phyloP scores from a whole-genome alignment of 2,329 filamentous ascomycete species.

The Leptosphaerulina australis region DNA sequence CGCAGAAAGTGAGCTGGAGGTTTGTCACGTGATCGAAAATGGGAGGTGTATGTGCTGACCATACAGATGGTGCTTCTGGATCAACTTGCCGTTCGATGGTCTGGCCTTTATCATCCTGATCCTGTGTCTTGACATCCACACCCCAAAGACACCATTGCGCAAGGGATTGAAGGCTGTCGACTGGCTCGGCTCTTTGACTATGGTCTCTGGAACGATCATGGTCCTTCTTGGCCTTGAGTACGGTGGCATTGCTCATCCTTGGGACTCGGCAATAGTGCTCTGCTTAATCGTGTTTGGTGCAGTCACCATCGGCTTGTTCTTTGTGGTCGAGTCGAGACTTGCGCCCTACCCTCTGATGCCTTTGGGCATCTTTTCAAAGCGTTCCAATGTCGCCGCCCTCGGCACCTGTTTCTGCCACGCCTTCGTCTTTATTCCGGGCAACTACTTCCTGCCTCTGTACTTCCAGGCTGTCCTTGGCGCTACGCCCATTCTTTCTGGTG shows the following conservation, averaged over 20 bases:
- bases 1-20: slow-evolving; percentile 68
- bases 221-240: slow-evolving; percentile 85
- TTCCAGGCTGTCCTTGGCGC: slow-evolving; percentile 77
- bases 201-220: slow-evolving; percentile 83
- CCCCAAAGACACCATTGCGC: slow-evolving; percentile 66
- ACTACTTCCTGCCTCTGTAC: slow-evolving; percentile 84
- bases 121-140: slow-evolving; percentile 70
- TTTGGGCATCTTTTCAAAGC: slow-evolving; percentile 68
- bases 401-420: slow-evolving; percentile 74
- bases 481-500: slow-evolving; percentile 72
- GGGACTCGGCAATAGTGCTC: slow-evolving; percentile 75
- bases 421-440: slow-evolving; percentile 75
- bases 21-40: slow-evolving; percentile 30
- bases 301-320: slow-evolving; percentile 68
- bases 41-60: not conserved
- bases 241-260: slow-evolving; percentile 75
- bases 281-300: slow-evolving; percentile 78
- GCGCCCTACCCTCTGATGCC: slow-evolving; percentile 82
- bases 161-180: slow-evolving; percentile 69
- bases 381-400: slow-evolving; percentile 70
- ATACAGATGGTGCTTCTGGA: slow-evolving; percentile 56
- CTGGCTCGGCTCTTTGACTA: slow-evolving; percentile 67
- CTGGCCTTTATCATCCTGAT: slow-evolving; percentile 62
- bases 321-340: slow-evolving; percentile 73
- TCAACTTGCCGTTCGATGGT: slow-evolving; percentile 70